Conservation (phyloP, 75 land plant species). For the Adiantum capillusveneris region DNA sequence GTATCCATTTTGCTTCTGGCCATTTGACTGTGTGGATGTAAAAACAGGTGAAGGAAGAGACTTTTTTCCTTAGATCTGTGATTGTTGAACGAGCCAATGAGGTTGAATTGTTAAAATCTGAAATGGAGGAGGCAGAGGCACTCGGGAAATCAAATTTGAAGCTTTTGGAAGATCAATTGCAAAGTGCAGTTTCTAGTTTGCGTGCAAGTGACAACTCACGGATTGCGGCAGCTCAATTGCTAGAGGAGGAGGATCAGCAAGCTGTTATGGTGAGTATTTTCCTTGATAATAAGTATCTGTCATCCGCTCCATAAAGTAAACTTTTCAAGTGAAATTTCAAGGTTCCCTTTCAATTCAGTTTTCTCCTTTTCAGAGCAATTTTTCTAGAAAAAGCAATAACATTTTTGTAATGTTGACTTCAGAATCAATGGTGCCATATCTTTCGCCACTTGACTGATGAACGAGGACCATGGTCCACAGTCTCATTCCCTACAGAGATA, state of each 20-base stretch:
- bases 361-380: no score
- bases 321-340: not conserved
- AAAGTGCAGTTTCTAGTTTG: slow-evolving; percentile 33
- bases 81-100: slow-evolving; percentile 55
- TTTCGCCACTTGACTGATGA: slow-evolving; percentile 87
- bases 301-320: no score
- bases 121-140: slow-evolving; percentile 38
- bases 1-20: not conserved
- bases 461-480: slow-evolving; percentile 94
- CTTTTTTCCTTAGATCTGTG: slow-evolving; percentile 43
- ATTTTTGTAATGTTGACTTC: slow-evolving; percentile 12
- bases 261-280: slow-evolving; percentile 53
- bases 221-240: slow-evolving; percentile 48
- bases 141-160: slow-evolving; percentile 35
- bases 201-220: slow-evolving; percentile 60
- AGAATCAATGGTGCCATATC: slow-evolving; percentile 94
- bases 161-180: slow-evolving; percentile 67
- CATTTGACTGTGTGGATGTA: not conserved
- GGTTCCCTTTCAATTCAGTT: slow-evolving; percentile 3
- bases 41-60: slow-evolving; percentile 76
- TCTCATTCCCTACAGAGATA: slow-evolving; percentile 52
- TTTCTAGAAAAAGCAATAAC: no score
- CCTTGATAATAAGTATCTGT: no score
- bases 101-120: slow-evolving; percentile 48
- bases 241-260: slow-evolving; percentile 85